Evolutionary conservation across 257 asterid genomes (phyloP).

Genomic region (Ballota nigra): DNA sequence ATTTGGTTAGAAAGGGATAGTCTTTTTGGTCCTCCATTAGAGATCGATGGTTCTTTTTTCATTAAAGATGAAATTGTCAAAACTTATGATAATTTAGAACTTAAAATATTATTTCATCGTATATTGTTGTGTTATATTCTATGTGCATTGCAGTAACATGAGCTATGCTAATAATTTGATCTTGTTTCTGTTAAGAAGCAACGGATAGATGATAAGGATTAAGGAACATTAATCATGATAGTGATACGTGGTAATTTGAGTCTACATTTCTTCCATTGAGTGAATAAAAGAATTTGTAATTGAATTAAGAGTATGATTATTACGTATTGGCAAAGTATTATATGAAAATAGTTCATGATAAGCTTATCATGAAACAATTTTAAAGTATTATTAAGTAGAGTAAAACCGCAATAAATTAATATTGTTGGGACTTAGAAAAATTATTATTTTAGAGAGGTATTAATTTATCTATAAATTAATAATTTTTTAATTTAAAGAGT

Average conservation of each 20-base stretch:
- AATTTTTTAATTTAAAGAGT: no score
- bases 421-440: no score
- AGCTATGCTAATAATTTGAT: not conserved
- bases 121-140: not conserved
- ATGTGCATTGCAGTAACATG: not conserved
- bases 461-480: no score
- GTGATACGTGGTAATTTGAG: not conserved
- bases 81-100: not conserved
- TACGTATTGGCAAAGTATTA: no score
- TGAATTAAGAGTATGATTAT: not conserved
- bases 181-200: not conserved
- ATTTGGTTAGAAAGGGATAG: not conserved
- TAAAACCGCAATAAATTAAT: no score
- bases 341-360: no score
- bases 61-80: not conserved
- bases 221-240: not conserved
- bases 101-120: not conserved
- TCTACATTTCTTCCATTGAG: not conserved
- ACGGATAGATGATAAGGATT: not conserved
- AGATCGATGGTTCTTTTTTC: not conserved
- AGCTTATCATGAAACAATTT: no score
- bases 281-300: not conserved
- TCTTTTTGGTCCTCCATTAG: not conserved
- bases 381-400: no score
- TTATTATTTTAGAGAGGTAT: no score